Base-by-base conservation (phyloP, 139 green algal genomes). In the Chlamydomonas incerta region DNA sequence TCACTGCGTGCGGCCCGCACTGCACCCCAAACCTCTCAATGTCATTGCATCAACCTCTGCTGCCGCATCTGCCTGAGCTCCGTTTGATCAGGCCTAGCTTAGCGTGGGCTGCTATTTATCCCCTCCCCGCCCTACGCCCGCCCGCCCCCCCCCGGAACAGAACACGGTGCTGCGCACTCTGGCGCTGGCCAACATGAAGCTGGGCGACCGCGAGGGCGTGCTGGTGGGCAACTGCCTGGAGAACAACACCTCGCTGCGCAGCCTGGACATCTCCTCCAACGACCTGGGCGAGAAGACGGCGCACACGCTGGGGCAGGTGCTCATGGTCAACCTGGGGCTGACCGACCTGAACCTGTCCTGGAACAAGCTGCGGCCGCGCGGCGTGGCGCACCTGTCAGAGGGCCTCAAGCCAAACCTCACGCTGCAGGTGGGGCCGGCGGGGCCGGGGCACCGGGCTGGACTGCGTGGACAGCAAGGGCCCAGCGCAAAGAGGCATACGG, bases 291-390 rank as follows among this genome's bases (percentile, higher is more conserved):
- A 92, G 67, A 90, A 88, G 72, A 72, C 83, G 23, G 87, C 74
- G 24, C 26, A 83, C 6, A 87, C 89, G 31, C 77, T 94, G 35
- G 80, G 80, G 47, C 79, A 67, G 50, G 82, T 88, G 34, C 72
- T 74, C 9, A 75, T 83, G 73, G 72, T 81, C 0, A 94, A 94
- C 67, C 72, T 88, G 0, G 68, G 33, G 0, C 82, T 94, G 6
- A 81, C 83, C 55, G 75, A 90, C 24, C 74, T 94, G 8, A 90
- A 91, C 79, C 67, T 94, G 1, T 86, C 72, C 21, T 94, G 88
- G 87, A 94, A 94, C 71, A 88, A 91, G 83, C 87, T 94, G 69
- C 88, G 90, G 70, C 60, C 86, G 13, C 88, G 89, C 31, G 91
- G 91, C 24, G 88, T 87, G 47, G 71, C 47, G 31, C 67, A 76